Evolutionary conservation across 2,329 filamentous ascomycete species (phyloP).

Genomic region (Elsinoe necatrix): DNA sequence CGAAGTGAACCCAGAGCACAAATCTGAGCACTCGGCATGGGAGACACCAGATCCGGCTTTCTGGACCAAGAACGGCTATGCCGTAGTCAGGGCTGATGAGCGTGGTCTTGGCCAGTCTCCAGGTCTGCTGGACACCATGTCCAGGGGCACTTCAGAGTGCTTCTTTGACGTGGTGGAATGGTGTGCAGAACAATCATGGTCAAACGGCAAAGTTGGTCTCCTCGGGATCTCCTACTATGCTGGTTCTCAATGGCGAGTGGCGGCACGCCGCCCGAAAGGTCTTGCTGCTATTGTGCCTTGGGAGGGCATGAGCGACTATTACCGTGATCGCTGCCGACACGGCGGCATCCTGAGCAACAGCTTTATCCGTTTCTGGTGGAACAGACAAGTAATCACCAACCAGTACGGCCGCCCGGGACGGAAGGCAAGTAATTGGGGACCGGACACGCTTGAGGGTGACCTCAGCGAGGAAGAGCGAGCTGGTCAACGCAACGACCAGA

Average conservation of each 20-base stretch:
- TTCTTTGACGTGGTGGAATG: constrained; percentile 23
- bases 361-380: constrained; percentile 58
- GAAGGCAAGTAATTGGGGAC: constrained; percentile 45
- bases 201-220: constrained; percentile 33
- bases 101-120: constrained; percentile 45
- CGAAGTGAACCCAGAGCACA: constrained; percentile 32
- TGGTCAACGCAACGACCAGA: constrained; percentile 34
- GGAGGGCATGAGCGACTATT: constrained; percentile 51
- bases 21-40: constrained; percentile 38
- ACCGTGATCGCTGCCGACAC: constrained; percentile 38
- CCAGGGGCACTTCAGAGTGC: constrained; percentile 36
- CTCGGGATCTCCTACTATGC: constrained; percentile 45
- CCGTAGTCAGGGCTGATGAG: constrained; percentile 41
- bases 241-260: constrained; percentile 48
- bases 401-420: constrained; percentile 51
- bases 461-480: constrained; percentile 44
- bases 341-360: constrained; percentile 31
- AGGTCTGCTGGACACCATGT: constrained; percentile 47
- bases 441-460: constrained; percentile 50
- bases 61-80: constrained; percentile 25
- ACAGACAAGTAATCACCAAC: constrained; percentile 56
- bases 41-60: constrained; percentile 37
- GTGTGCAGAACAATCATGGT: constrained; percentile 20
- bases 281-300: constrained; percentile 46
- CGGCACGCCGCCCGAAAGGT: constrained; percentile 44